Evolutionary conservation across 306 rosid genomes (phyloP), one percentile per base, ranked within the genome.

Genomic region (Cucumis melo): DNA sequence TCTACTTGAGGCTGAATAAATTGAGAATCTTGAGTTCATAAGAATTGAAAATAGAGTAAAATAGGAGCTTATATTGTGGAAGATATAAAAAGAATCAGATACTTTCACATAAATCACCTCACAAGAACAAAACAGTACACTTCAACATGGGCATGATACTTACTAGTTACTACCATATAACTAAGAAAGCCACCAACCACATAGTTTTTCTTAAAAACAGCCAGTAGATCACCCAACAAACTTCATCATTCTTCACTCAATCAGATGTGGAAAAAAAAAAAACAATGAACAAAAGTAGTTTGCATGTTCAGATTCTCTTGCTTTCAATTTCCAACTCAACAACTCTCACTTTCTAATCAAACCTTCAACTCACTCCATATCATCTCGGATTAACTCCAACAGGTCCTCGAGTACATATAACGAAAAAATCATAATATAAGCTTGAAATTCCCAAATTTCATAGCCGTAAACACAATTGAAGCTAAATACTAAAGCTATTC

Each of bases 1-100:
- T 89, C 91, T 92, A 86, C 92, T 83, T 36, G 96, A 88, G 54
- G 98, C 99, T 95, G 96, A 10, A 83, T 74, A 83, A 68, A 72
- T 73, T 50, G 38, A 62, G 73, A 73, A 44, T 10, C 12, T 57
- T 36, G 63, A 13, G 27, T 76, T 84, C 56, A 80, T 66, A 66
- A 15, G 41, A 62, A 70, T 9, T 16, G 34, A 53, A 14, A 51
- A 51, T 27, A 27, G 29, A 27, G 29, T 27, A 27, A 27, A 16
- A 16, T 5, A 51, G 20, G 20, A 9, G 16, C 16, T 46, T 0
- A 12, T 12, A 51, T 51, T 0, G 23, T 7, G 44, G 72, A 19
- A 38, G 7, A 65, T 9, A 19, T 39, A 16, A 4, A 46, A 65
- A 12, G 19, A 39, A 39, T 38, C 20, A 65, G 7, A 20, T 11